Base-by-base conservation (phyloP, 352 stramenopile genomes). In the Bremia lactucae region DNA sequence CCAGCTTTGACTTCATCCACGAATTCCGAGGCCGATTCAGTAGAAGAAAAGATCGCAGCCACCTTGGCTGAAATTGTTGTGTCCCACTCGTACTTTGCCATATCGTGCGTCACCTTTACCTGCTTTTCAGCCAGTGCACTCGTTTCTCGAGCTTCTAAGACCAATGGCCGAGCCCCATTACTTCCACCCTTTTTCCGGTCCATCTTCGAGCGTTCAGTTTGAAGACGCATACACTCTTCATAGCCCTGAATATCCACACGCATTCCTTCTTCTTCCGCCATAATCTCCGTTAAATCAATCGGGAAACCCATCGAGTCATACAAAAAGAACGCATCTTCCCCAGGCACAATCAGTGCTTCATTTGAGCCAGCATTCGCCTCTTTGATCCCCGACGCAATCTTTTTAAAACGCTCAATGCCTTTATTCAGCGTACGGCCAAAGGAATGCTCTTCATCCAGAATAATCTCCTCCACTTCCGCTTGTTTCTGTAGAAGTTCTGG, bases 291-390 rank as follows among this genome's bases (percentile, higher is more conserved):
- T 55, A 99, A 76, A 65, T 99, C 96, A 36, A 98, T 73, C 4
- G 96, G 96, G 72, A 99, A 99, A 37, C 96, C 96, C 65, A 98
- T 88, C 16, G 96, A 98, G 56, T 98, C 94, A 66, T 99, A 99
- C 14, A 99, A 61, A 60, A 97, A 98, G 72, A 99, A 98, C 2
- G 95, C 96, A 38, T 97, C 88, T 31, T 83, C 72, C 15, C 90
- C 94, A n/a, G 87, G 74, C 45, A 98, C 91, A 6, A 96, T 74
- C 16, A 79, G 74, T 11, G 62, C 50, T 34, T 68, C 66, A 35
- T 77, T 43, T 5, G 70, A 68, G 2, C 54, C 71, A 11, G 59
- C 42, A 22, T 85, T 82, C 25, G 55, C 55, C 25, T 80, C 69
- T 38, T 84, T 68, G 42, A 90, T 78, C 23, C 54, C 47, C 49